Evolutionary conservation across 805 yeast genomes (phyloP).

Genomic region (Naumovozyma baii): DNA sequence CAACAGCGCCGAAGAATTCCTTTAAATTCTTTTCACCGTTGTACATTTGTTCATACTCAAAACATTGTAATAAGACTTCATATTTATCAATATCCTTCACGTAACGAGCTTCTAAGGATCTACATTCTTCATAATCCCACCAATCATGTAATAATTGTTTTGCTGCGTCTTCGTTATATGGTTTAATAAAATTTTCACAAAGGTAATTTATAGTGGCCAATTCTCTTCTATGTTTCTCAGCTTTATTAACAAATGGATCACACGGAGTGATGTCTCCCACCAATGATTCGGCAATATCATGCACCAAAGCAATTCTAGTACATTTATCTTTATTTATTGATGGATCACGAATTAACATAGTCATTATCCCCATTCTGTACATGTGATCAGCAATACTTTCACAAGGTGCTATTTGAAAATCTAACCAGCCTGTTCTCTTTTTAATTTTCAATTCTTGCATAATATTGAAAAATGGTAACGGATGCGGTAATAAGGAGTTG

Average conservation of each 20-base stretch:
- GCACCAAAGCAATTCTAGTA: conserved; percentile 77
- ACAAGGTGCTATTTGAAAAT: conserved; percentile 37
- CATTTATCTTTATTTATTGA: conserved; percentile 56
- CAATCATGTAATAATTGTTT: conserved; percentile 60
- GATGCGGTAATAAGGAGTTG: conserved; percentile 9
- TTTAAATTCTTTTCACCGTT: conserved; percentile 48
- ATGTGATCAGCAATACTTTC: conserved; percentile 86
- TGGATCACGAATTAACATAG: conserved; percentile 53
- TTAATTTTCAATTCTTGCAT: conserved; percentile 66
- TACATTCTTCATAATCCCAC: conserved; percentile 82
- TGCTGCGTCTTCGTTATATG: conserved; percentile 57
- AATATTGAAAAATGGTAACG: conserved; percentile 50
- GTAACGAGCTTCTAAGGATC: conserved; percentile 72
- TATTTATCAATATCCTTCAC: conserved; percentile 92
- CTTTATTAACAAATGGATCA: conserved; percentile 53
- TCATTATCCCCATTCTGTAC: conserved; percentile 84
- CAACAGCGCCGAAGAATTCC: conserved; percentile 59
- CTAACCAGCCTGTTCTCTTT: conserved; percentile 91
- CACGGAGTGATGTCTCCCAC: conserved; percentile 93
- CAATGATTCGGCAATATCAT: conserved; percentile 87
- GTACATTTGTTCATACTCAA: conserved; percentile 68
- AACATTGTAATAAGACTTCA: conserved; percentile 74
- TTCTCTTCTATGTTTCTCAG: conserved; percentile 80
- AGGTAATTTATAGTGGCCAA: conserved; percentile 60
- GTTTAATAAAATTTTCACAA: conserved; percentile 44